Conservation (phyloP, 352 stramenopile genomes). For the Pythium aphanidermatum region DNA sequence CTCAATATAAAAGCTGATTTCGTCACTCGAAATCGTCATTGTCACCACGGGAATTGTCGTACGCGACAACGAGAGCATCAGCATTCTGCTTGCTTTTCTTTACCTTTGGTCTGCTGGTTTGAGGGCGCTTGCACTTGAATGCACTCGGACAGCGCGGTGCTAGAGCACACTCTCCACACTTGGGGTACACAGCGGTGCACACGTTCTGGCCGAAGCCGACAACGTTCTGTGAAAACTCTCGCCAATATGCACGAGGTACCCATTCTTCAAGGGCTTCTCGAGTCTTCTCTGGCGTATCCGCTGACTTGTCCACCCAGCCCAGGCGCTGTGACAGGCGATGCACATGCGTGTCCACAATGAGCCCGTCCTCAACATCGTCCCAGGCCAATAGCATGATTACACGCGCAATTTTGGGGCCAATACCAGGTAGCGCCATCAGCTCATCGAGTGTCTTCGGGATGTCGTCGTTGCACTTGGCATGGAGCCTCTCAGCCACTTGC, state of each 20-base stretch:
- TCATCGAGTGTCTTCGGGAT: conserved; percentile 41
- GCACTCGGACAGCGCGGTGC: conserved; percentile 48
- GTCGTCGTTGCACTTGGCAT: conserved; percentile 29
- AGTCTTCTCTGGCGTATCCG: conserved; percentile 38
- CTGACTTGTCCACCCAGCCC: conserved; percentile 27
- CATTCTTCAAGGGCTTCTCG: conserved; percentile 49
- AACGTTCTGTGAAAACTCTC: conserved; percentile 48
- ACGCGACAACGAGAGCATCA: too few relatives aligned
- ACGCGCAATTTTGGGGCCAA: conserved; percentile 71
- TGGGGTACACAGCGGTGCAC: conserved; percentile 47
- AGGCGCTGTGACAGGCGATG: conserved; percentile 64
- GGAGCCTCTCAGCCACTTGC: conserved; percentile 36
- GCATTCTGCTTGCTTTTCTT: conserved; percentile 5
- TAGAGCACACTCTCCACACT: conserved; percentile 51
- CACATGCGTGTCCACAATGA: conserved; percentile 79
- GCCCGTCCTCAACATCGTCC: conserved; percentile 41
- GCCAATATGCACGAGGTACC: conserved; percentile 55
- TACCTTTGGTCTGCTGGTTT: neutral
- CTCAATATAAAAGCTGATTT: too few relatives aligned
- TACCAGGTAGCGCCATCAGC: conserved; percentile 44
- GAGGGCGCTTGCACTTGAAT: conserved; percentile 13
- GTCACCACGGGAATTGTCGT: too few relatives aligned
- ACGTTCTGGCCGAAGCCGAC: conserved; percentile 72
- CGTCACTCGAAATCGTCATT: too few relatives aligned
- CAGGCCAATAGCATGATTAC: conserved; percentile 61